Evolutionary conservation across 176 grass and related monocot genomes (phyloP).

Genomic region (Puya raimondii): DNA sequence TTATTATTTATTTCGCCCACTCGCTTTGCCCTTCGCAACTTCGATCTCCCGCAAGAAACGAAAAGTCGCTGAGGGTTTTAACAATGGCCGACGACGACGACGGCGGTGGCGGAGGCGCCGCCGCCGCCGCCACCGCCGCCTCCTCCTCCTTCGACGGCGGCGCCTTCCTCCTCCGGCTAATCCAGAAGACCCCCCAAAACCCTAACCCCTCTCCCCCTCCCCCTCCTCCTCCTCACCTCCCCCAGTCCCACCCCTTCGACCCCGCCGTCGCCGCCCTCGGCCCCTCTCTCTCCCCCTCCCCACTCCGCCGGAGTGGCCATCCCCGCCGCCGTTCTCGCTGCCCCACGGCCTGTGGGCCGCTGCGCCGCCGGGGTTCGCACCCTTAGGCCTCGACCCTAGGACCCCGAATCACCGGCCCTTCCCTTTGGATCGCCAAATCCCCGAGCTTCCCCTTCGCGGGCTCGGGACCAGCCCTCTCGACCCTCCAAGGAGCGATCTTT

Average conservation of each 20-base stretch:
- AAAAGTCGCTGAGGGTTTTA: no score
- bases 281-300: conserved; percentile 20
- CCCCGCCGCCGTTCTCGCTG: not conserved
- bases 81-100: conserved; percentile 19
- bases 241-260: conserved; percentile 24
- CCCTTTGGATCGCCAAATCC: conserved; percentile 18
- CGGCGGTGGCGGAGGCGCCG: not conserved
- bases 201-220: not conserved
- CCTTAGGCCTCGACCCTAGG: conserved; percentile 12
- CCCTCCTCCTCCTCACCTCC: not conserved
- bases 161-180: conserved; percentile 49
- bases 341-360: no score
- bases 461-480: conserved; percentile 6
- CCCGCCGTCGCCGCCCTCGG: conserved; percentile 49
- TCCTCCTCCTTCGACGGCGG: conserved; percentile 34
- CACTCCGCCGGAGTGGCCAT: not conserved
- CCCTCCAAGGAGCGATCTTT: conserved; percentile 6
- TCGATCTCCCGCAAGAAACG: no score
- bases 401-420: conserved; percentile 12
- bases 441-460: conserved; percentile 9
- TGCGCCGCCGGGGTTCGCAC: conserved; percentile 3
- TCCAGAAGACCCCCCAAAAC: conserved; percentile 43
- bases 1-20: no score
- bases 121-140: not conserved
- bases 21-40: no score